Evolutionary conservation across 306 rosid genomes (phyloP).

Genomic region (Vigna angularis): DNA sequence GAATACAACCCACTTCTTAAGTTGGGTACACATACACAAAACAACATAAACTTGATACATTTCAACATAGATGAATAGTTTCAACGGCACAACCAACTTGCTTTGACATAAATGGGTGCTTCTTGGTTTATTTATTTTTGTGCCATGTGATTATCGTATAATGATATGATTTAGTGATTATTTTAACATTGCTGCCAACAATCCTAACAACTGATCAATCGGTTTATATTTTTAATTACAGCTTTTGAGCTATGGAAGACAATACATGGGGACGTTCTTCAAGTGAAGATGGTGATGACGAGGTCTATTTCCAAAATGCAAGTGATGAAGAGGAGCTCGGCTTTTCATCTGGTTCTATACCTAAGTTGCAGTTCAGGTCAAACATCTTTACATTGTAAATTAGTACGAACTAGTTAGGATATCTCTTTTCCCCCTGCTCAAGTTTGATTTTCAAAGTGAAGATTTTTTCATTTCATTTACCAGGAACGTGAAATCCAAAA

Average conservation of each 20-base stretch:
- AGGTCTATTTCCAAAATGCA: slow-evolving; percentile 42
- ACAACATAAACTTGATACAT: too few species aligned
- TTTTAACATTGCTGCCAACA: not conserved
- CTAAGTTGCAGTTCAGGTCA: slow-evolving; percentile 78
- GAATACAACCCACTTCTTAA: too few species aligned
- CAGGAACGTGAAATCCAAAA: slow-evolving; percentile 61
- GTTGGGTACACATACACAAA: too few species aligned
- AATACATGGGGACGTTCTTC: slow-evolving; percentile 42
- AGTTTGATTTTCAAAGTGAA: not conserved
- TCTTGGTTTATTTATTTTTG: too few species aligned
- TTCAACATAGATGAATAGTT: too few species aligned
- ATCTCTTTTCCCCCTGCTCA: not conserved
- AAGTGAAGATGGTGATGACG: slow-evolving; percentile 51
- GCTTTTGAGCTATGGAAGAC: slow-evolving; percentile 50
- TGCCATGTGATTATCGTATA: too few species aligned
- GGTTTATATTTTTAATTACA: slow-evolving; percentile 12
- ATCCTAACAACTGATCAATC: not conserved
- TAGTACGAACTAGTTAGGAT: not conserved
- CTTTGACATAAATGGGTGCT: too few species aligned
- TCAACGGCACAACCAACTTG: too few species aligned
- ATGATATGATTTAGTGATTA: not conserved
- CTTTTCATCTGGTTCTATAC: slow-evolving; percentile 48
- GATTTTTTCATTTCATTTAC: not conserved
- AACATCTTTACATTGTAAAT: not conserved
- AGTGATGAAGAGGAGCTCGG: slow-evolving; percentile 59